phyloP scores from a whole-genome alignment of 139 green algal species.

The Volvox reticuliferus region DNA sequence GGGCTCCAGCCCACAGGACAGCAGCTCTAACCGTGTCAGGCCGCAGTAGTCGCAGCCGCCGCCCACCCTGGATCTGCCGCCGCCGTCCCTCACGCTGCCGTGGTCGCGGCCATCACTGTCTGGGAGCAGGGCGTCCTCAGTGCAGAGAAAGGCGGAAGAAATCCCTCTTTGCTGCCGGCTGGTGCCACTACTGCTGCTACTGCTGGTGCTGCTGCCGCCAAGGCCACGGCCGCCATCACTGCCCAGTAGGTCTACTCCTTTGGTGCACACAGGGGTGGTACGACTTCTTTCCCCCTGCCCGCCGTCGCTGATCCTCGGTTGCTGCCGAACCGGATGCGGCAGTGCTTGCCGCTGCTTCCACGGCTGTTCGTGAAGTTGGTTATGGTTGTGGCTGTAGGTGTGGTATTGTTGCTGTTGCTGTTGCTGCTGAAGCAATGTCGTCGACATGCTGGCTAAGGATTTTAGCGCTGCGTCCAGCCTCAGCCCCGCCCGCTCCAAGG shows the following conservation, averaged over 20 bases:
- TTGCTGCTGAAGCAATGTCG: not conserved
- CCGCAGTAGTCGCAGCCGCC: not conserved
- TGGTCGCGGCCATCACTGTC: not conserved
- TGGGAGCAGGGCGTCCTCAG: no score
- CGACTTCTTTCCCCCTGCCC: no score
- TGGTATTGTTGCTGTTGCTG: not conserved
- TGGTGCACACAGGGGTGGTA: no score
- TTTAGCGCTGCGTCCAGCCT: not conserved
- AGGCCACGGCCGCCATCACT: not conserved
- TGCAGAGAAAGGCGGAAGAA: no score
- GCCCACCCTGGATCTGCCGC: not conserved
- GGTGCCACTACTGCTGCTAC: not conserved
- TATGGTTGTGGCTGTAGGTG: no score
- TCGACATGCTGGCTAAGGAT: not conserved
- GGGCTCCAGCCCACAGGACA: slow-evolving; percentile 16
- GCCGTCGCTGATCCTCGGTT: not conserved
- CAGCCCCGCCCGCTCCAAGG: slow-evolving; percentile 14
- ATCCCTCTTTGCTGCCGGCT: no score
- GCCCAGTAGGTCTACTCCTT: no score
- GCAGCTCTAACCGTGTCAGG: slow-evolving; percentile 31
- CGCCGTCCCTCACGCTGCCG: not conserved
- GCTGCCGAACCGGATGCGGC: no score
- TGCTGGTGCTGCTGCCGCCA: not conserved
- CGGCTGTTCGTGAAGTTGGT: no score
- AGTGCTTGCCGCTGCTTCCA: no score